A percentile compares a stretch with the other conserved stretches of the same genome.
phyloP scores from a whole-genome alignment of 2,329 filamentous ascomycete species.

The Aspergillaceae sp. region DNA sequence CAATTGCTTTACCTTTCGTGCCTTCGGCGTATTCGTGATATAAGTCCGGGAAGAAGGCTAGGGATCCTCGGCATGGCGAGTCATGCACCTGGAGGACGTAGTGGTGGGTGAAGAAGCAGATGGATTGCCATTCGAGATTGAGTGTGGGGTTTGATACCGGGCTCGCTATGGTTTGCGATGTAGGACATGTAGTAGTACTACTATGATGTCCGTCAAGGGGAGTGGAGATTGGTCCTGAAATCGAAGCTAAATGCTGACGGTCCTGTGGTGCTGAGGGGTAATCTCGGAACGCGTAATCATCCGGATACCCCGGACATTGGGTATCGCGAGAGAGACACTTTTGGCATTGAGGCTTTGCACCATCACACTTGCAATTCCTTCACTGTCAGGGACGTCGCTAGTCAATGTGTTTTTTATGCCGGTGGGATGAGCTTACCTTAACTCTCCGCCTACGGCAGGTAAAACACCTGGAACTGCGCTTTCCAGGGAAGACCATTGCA shows the following conservation, averaged over 20 bases:
- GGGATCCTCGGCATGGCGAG: neutral
- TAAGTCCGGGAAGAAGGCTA: neutral
- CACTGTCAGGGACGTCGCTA: neutral
- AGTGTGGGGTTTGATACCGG: neutral
- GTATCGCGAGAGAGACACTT: neutral
- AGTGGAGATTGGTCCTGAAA: too few species aligned
- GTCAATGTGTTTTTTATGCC: neutral
- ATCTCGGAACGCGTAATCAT: neutral
- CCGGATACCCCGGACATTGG: neutral
- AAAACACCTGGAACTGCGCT: neutral
- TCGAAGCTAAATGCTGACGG: neutral
- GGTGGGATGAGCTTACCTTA: neutral
- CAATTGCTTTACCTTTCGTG: neutral
- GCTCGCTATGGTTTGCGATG: neutral
- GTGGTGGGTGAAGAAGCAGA: neutral
- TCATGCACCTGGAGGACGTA: neutral
- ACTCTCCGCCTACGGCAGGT: neutral
- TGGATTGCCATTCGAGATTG: neutral
- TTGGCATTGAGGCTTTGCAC: neutral
- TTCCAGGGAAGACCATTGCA: constrained; percentile 27
- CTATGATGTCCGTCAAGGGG: too few species aligned
- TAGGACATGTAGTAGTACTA: too few species aligned
- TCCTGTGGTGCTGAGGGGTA: neutral
- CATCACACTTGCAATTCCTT: neutral
- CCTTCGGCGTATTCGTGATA: neutral